Evolutionary conservation across 2,329 filamentous ascomycete genomes (phyloP).

Genomic region (Gaeumannomyces tritici): DNA sequence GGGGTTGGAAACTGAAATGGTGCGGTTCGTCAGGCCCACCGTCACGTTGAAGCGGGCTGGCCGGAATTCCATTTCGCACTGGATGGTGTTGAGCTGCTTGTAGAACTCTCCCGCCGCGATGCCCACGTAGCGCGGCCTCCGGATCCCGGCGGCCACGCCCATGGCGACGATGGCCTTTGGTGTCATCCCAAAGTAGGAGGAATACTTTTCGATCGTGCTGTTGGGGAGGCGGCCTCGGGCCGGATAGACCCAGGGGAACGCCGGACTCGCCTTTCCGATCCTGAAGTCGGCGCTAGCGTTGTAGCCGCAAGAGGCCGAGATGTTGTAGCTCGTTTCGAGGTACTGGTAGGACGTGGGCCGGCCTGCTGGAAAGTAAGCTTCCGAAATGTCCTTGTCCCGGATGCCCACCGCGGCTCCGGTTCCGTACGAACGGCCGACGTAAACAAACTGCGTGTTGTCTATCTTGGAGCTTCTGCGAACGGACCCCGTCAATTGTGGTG

Average conservation of each 20-base stretch:
- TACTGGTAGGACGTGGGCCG: conserved; percentile 16
- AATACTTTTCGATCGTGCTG: conserved; percentile 13
- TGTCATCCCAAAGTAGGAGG: conserved; percentile 19
- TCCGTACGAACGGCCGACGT: conserved; percentile 17
- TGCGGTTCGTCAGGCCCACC: conserved; percentile 17
- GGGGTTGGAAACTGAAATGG: conserved; percentile 14
- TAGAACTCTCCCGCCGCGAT: conserved; percentile 20
- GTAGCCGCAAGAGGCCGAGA: conserved; percentile 23
- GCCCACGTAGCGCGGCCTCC: conserved; percentile 15
- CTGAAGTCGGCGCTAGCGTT: conserved; percentile 22
- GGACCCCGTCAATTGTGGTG: conserved; percentile 11
- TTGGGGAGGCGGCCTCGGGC: conserved; percentile 5
- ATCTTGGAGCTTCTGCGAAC: conserved; percentile 14
- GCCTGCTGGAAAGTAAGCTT: not conserved
- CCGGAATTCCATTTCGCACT: conserved; percentile 19
- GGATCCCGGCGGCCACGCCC: conserved; percentile 16
- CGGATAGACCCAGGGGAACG: not conserved
- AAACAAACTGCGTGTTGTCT: conserved; percentile 16
- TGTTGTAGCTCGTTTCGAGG: conserved; percentile 21
- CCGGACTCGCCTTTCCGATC: conserved; percentile 1
- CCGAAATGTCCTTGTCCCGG: conserved; percentile 5
- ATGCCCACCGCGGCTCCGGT: conserved; percentile 16
- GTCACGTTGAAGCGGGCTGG: conserved; percentile 18
- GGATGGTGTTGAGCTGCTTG: conserved; percentile 18
- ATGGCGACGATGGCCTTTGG: conserved; percentile 19